Evolutionary conservation across 805 yeast genomes (phyloP).

Genomic region (Candida berthetii): DNA sequence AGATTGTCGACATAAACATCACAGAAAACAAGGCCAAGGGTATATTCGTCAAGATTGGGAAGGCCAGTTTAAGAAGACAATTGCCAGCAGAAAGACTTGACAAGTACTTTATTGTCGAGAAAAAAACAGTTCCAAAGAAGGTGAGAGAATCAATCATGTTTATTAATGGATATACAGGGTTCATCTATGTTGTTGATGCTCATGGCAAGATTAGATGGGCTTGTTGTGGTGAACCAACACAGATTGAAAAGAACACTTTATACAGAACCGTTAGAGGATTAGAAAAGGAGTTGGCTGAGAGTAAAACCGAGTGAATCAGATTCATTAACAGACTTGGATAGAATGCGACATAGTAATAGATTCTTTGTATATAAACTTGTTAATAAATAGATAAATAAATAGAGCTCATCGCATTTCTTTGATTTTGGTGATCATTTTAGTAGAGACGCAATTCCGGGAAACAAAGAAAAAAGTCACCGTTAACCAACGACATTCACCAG

Average conservation of each 20-base stretch:
- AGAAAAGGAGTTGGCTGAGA: slow-evolving; percentile 50
- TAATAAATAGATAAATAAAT: no score
- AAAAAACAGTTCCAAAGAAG: slow-evolving; percentile 48
- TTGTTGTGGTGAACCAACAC: slow-evolving; percentile 73
- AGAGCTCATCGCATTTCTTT: no score
- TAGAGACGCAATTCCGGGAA: no score
- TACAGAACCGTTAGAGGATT: slow-evolving; percentile 65
- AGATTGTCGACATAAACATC: slow-evolving; percentile 69
- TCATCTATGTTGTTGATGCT: slow-evolving; percentile 70
- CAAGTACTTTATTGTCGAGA: slow-evolving; percentile 59
- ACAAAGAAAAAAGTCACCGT: no score
- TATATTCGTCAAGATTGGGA: slow-evolving; percentile 48
- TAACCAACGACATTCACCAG: no score
- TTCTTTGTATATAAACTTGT: no score
- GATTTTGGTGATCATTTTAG: no score
- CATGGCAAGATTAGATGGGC: slow-evolving; percentile 84
- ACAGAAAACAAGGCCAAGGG: slow-evolving; percentile 73
- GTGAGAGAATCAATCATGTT: slow-evolving; percentile 55
- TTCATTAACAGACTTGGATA: no score
- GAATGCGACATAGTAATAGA: no score
- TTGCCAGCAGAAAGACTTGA: slow-evolving; percentile 45
- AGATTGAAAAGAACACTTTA: slow-evolving; percentile 54
- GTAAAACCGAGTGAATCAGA: no score
- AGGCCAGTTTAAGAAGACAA: slow-evolving; percentile 34
- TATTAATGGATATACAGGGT: slow-evolving; percentile 78